Conservation (phyloP, 257 asterid genomes). For the Ajuga chamaepitys region DNA sequence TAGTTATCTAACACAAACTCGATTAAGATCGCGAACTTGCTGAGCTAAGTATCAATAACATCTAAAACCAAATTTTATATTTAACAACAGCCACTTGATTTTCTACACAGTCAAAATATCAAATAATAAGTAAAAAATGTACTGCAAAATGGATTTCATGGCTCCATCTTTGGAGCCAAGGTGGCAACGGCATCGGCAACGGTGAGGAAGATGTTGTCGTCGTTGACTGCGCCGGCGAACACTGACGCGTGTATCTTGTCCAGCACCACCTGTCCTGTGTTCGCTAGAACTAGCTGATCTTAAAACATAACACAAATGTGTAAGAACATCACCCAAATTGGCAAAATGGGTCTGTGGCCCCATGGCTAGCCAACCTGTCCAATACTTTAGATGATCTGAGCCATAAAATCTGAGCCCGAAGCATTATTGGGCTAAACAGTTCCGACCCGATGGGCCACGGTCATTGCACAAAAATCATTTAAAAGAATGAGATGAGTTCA, state of each 20-base stretch:
- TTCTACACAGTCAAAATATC: neutral
- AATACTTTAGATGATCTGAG: too few species aligned
- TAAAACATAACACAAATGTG: neutral
- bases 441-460: too few species aligned
- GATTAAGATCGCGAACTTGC: too few species aligned
- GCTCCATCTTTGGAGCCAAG: slow-evolving; percentile 68
- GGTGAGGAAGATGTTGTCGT: slow-evolving; percentile 63
- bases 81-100: neutral
- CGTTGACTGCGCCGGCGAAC: slow-evolving; percentile 39
- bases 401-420: too few species aligned
- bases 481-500: too few species aligned
- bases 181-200: slow-evolving; percentile 64
- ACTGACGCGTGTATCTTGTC: slow-evolving; percentile 61
- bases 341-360: too few species aligned
- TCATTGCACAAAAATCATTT: too few species aligned
- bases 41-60: too few species aligned
- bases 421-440: too few species aligned
- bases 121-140: neutral
- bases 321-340: neutral
- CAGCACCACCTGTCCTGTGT: slow-evolving; percentile 64
- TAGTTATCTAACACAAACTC: too few species aligned
- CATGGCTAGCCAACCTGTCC: too few species aligned
- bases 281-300: slow-evolving; percentile 64
- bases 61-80: too few species aligned
- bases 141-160: slow-evolving; percentile 17